Percentiles rank a stretch among this genome's conserved stretches.
Conservation (phyloP, 2,329 filamentous ascomycete species). For the Aspergillus japonicus region DNA sequence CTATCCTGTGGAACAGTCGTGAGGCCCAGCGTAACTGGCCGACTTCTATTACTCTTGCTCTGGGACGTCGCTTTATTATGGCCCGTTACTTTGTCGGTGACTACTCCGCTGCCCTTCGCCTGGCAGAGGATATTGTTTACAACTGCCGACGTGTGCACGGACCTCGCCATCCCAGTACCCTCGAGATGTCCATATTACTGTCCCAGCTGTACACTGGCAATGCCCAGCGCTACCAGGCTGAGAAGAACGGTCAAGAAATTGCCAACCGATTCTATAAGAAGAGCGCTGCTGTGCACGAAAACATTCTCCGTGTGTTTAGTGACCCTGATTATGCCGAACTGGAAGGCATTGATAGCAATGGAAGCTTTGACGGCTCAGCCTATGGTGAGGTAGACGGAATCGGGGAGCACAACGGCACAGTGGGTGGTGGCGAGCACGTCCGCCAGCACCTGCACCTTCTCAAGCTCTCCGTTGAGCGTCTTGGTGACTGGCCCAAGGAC, state of each 20-base stretch:
- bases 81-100: constrained; percentile 51
- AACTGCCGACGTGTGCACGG: constrained; percentile 56
- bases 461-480: constrained; percentile 41
- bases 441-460: constrained; percentile 40
- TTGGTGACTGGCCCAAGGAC: constrained; percentile 48
- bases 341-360: constrained; percentile 13
- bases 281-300: constrained; percentile 38
- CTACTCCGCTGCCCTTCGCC: constrained; percentile 44
- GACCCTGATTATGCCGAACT: constrained; percentile 32
- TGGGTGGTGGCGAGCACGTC: constrained; percentile 27
- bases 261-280: constrained; percentile 43
- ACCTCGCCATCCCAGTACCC: constrained; percentile 45
- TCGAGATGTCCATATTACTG: constrained; percentile 51
- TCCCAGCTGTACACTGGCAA: constrained; percentile 51
- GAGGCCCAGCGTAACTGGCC: constrained; percentile 46
- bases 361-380: constrained; percentile 14
- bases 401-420: background rate
- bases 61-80: constrained; percentile 52
- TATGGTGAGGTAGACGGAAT: constrained; percentile 6
- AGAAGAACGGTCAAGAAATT: constrained; percentile 33
- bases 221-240: constrained; percentile 34
- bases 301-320: constrained; percentile 36
- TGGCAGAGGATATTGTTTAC: constrained; percentile 56
- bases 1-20: constrained; percentile 46
- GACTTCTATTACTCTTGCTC: constrained; percentile 46